Evolutionary conservation across 73 alveolate species (phyloP).

Genomic region (Paramecium caudatum): DNA sequence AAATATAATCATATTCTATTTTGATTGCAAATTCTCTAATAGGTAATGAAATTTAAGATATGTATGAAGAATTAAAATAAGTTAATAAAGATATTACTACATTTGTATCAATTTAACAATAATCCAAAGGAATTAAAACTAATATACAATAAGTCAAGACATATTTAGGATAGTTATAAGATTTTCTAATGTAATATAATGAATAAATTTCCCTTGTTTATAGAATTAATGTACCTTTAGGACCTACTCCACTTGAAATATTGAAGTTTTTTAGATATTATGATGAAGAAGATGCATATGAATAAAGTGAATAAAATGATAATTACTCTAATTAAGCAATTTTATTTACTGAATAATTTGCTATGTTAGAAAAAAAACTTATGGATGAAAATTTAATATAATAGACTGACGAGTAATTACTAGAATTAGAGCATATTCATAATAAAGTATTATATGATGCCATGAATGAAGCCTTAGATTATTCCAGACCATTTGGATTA

Average conservation of each 20-base stretch:
- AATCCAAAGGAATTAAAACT: slow-evolving; percentile 26
- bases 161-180: neutral
- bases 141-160: neutral
- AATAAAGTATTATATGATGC: slow-evolving; percentile 91
- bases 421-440: slow-evolving; percentile 91
- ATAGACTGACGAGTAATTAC: slow-evolving; percentile 63
- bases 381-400: slow-evolving; percentile 11
- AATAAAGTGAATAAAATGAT: neutral
- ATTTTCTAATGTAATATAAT: neutral
- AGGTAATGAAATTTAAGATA: slow-evolving; percentile 39
- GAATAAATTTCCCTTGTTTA: neutral
- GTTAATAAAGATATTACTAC: neutral
- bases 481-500: slow-evolving; percentile 88
- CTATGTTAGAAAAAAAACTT: slow-evolving; percentile 57
- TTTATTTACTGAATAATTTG: slow-evolving; percentile 45
- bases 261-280: slow-evolving; percentile 31
- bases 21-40: slow-evolving; percentile 31
- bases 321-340: slow-evolving; percentile 67
- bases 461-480: slow-evolving; percentile 90
- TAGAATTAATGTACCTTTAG: slow-evolving; percentile 43
- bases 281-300: slow-evolving; percentile 52
- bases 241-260: slow-evolving; percentile 59
- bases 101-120: neutral
- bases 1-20: slow-evolving; percentile 27
- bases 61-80: slow-evolving; percentile 33